Percentiles rank a stretch among this genome's conserved stretches.
These are phyloP conservation scores for Neurospora terricola DNA, from an alignment of 495 filamentous ascomycete species.

Conservation along the genomic window DNA sequence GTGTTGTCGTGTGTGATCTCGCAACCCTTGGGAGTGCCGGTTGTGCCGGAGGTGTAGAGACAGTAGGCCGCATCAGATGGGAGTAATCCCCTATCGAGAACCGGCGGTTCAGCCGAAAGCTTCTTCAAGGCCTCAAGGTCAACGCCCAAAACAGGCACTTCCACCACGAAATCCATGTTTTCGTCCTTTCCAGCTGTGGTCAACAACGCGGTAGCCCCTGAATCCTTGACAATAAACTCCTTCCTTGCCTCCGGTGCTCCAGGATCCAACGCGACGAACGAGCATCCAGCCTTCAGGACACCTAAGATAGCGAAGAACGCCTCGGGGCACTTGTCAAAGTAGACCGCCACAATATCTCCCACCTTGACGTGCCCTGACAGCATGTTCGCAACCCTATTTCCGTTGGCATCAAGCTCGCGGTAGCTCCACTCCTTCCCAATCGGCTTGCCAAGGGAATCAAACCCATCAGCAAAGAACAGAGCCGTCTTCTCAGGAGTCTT, in stretches of 20 bases:
- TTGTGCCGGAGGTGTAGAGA: conserved; percentile 76
- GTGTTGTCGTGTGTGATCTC: conserved; percentile 64
- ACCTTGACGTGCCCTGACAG: conserved; percentile 29
- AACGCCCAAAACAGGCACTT: conserved; percentile 30
- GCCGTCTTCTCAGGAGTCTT: conserved; percentile 38
- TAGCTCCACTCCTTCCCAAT: conserved; percentile 50
- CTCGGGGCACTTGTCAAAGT: conserved; percentile 73
- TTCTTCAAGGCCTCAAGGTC: conserved; percentile 19
- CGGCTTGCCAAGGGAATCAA: conserved; percentile 15
- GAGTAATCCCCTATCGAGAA: conserved; percentile 15
- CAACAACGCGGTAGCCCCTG: conserved; percentile 42
- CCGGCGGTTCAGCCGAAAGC: conserved; percentile 13
- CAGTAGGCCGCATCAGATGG: conserved; percentile 54
- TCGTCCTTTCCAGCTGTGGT: conserved; percentile 21
- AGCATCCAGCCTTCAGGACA: conserved; percentile 71
- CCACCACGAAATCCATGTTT: conserved; percentile 19
- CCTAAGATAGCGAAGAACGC: conserved; percentile 72
- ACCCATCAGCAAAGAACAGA: conserved; percentile 47
- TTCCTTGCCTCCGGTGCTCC: conserved; percentile 51
- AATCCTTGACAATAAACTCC: conserved; percentile 57
- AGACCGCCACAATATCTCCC: conserved; percentile 57
- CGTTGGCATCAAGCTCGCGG: conserved; percentile 45
- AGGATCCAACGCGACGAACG: conserved; percentile 68
- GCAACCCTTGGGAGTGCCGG: conserved; percentile 70
- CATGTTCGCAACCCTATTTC: conserved; percentile 50